Conservation (phyloP, 805 yeast genomes). For the Lipomyces kockii region DNA sequence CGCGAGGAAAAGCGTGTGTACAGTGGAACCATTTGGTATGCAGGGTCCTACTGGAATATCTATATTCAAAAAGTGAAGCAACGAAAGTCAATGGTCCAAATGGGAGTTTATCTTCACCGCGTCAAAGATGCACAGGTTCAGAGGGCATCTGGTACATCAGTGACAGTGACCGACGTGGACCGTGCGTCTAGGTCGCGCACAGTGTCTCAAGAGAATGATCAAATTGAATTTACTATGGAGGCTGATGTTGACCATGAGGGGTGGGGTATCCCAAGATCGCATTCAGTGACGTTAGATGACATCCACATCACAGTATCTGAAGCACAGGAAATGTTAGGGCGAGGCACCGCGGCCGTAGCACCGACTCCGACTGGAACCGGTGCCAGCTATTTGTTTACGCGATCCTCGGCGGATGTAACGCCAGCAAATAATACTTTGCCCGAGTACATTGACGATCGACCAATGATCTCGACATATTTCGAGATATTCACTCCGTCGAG, state of each 20-base stretch:
- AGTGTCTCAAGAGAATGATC: neutral
- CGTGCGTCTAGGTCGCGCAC: neutral
- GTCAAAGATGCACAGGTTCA: conserved; percentile 43
- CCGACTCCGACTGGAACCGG: neutral
- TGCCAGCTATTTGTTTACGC: neutral
- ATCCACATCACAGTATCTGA: neutral
- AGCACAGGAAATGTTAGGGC: neutral
- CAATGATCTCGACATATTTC: conserved; percentile 55
- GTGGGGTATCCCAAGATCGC: neutral
- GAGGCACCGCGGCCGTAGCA: neutral
- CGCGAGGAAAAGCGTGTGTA: conserved; percentile 55
- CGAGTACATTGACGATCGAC: conserved; percentile 54
- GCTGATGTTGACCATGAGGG: conserved; percentile 1
- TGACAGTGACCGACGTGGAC: neutral
- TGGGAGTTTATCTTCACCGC: conserved; percentile 62
- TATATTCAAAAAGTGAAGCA: conserved; percentile 56
- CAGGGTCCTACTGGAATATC: conserved; percentile 65
- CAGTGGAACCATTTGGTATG: conserved; percentile 60
- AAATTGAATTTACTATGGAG: neutral
- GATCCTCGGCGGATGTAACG: neutral
- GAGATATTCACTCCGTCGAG: conserved; percentile 61
- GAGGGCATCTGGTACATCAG: conserved; percentile 18
- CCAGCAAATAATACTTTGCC: conserved; percentile 9
- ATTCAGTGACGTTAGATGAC: neutral
- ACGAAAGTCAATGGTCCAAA: conserved; percentile 51